Base-by-base conservation (phyloP, 108 stramenopile genomes). In the Aurantiochytrium sp. region DNA sequence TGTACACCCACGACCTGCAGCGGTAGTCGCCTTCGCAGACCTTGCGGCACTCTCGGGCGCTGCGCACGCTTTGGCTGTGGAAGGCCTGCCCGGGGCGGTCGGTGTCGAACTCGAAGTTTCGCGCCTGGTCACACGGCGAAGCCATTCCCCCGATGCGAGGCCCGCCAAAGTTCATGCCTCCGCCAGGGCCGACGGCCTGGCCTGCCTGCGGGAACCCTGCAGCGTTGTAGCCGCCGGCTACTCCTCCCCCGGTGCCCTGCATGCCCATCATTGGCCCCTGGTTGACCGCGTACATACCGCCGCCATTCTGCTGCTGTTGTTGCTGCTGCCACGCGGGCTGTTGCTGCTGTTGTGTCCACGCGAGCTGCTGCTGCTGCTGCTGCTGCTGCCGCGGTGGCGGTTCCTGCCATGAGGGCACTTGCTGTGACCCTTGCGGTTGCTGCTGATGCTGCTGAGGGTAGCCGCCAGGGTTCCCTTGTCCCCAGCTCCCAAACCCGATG, bases 1-100 rank as follows among this genome's bases (percentile, higher is more conserved):
- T 48, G 45, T 81, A 81, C 1, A 81, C 73, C 73, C 73, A 81
- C 19, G 73, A 81, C 32, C 45, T 41, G 73, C 73, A 81, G n/a
- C 45, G 73, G 24, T 48, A 81, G 8, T 81, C 73, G 21, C 27
- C n/a, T 17, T 48, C 42, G 30, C 73, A 81, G 27, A 81, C 73
- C 45, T 81, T 15, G n/a, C 73, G 39, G 24, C 73, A 81, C 42
- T 48, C 42, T 48, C 73, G 39, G 6, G 73, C 73, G 45, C 73
- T 81, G 1, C 45, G 42, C 73, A 81, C 73, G 6, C 10, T 12
- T 21, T 81, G 73, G 42, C 45, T 48, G 2, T 48, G 73, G 24
- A 48, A 81, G 45, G 39, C 39, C 50, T 12, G n/a, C 10, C 73
- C 73, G 8, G 73, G 73, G n/a, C 45, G 39, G 24, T 81, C 73